Evolutionary conservation across 2,329 filamentous ascomycete species (phyloP), one percentile per base, ranked within the genome.

Genomic region (Didymella keratinophila): DNA sequence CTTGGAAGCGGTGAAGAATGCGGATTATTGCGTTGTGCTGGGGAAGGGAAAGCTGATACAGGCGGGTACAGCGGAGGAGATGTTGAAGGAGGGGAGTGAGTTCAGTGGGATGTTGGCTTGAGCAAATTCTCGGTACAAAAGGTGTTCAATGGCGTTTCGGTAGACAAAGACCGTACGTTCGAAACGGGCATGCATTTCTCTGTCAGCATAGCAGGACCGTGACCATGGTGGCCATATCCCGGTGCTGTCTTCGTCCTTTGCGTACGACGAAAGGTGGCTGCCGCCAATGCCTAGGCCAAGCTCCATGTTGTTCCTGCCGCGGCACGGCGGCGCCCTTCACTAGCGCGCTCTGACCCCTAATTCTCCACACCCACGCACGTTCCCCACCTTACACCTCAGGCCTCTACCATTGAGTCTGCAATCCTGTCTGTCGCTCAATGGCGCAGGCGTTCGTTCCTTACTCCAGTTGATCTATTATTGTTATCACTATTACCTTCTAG

Each of bases 1-100:
- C 1, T 74, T 87, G 6, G 84, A 87, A 68, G 87, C 87, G 43
- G 86, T 89, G 4, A 81, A 79, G 65, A 82, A 83, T 63, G 86
- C 85, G 2, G 82, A 86, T 54, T 84, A 81, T 57, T 84, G 81
- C 57, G 75, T 86, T 43, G 82, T 84, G 32, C 65, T 87, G 47
- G 83, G 82, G 1, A 81, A 82, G 60, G 84, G 84, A 0, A 79
- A 73, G 59, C 72, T 86, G 6, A 58, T 80, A 16, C 75, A 76
- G 63, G 66, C 64, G 2, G 76, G 76, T 1, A 69, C 42, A 36
- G 72, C 73, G 23, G 61, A 55, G 48, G 76, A 76, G 21, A 76
- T 77, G 73, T 48, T 77, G 53, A 67, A 52, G 52, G 71, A 76
- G 45, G 73, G 72, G 21, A 53, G 71, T 25, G 72, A 75, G 52